phyloP scores from a whole-genome alignment of 2,329 filamentous ascomycete species.

The Parasarocladium wereldwijsianum region DNA sequence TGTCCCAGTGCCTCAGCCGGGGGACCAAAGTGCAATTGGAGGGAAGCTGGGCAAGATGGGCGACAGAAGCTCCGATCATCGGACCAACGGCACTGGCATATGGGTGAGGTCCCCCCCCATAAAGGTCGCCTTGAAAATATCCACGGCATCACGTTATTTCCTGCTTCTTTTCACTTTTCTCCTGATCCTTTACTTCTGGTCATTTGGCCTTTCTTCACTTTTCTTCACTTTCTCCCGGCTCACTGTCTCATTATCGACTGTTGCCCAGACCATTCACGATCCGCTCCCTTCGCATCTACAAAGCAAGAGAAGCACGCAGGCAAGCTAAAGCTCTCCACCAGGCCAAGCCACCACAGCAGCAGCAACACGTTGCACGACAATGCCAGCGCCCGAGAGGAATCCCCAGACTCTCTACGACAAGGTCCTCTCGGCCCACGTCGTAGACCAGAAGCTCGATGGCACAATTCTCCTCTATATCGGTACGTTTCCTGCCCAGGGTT shows the following conservation, averaged over 20 bases:
- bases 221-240: background rate
- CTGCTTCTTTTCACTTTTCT: constrained; percentile 2
- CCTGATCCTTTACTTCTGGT: background rate
- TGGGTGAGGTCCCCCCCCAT: constrained; percentile 1
- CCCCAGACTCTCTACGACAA: constrained; percentile 93
- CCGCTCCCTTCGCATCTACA: background rate
- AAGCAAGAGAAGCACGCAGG: too few species aligned
- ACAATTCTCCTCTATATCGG: constrained; percentile 89
- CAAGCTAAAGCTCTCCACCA: too few species aligned
- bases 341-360: background rate
- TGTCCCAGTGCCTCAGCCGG: too few species aligned
- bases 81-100: constrained; percentile 3
- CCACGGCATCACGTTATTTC: constrained; percentile 2
- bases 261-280: background rate
- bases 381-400: constrained; percentile 4
- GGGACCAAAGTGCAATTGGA: too few species aligned
- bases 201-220: background rate
- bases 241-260: background rate
- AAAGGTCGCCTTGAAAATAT: constrained; percentile 2
- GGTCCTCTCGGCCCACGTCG: constrained; percentile 86
- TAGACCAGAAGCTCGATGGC: constrained; percentile 89
- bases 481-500: constrained; percentile 25
- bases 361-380: constrained; percentile 1
- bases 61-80: constrained; percentile 5
- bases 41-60: too few species aligned